Evolutionary conservation across 768 basidiomycete genomes (phyloP).

Genomic region (Mycena sanguinolenta): DNA sequence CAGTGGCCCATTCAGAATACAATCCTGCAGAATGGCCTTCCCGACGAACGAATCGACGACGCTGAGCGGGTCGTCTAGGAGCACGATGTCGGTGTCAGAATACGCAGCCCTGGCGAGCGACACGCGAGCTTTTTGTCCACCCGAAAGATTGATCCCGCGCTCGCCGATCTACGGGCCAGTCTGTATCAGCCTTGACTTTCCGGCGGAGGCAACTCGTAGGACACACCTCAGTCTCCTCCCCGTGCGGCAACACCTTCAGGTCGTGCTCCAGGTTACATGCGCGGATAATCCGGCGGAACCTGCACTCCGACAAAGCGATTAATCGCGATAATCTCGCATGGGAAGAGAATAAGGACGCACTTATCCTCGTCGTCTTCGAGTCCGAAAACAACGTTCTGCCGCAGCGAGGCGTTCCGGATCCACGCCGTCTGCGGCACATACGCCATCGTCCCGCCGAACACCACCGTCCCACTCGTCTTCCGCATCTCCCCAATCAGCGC

Average conservation of each 20-base stretch:
- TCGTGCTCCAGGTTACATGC: constrained; percentile 82
- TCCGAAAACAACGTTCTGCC: constrained; percentile 84
- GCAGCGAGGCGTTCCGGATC: constrained; percentile 77
- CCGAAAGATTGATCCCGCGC: constrained; percentile 79
- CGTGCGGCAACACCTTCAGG: constrained; percentile 77
- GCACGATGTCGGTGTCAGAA: constrained; percentile 76
- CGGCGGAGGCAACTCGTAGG: not conserved
- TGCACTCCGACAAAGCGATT: constrained; percentile 37
- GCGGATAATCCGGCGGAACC: constrained; percentile 68
- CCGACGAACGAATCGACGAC: constrained; percentile 87
- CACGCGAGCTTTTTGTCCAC: constrained; percentile 72
- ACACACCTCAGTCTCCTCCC: constrained; percentile 67
- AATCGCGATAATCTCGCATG: not conserved
- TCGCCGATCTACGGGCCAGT: constrained; percentile 68
- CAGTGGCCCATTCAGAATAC: constrained; percentile 67
- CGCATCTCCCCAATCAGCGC: constrained; percentile 79
- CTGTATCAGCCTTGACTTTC: too few species aligned
- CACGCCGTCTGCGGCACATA: constrained; percentile 75
- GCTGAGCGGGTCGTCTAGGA: constrained; percentile 86
- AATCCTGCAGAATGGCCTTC: constrained; percentile 72
- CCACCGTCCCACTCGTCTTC: constrained; percentile 66
- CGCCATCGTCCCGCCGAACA: constrained; percentile 67
- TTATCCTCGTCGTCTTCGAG: constrained; percentile 70
- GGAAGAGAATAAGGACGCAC: constrained; percentile 43
- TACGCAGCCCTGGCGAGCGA: constrained; percentile 85